Evolutionary conservation across 2,329 filamentous ascomycete species (phyloP).

Genomic region (Ascochyta lentis): DNA sequence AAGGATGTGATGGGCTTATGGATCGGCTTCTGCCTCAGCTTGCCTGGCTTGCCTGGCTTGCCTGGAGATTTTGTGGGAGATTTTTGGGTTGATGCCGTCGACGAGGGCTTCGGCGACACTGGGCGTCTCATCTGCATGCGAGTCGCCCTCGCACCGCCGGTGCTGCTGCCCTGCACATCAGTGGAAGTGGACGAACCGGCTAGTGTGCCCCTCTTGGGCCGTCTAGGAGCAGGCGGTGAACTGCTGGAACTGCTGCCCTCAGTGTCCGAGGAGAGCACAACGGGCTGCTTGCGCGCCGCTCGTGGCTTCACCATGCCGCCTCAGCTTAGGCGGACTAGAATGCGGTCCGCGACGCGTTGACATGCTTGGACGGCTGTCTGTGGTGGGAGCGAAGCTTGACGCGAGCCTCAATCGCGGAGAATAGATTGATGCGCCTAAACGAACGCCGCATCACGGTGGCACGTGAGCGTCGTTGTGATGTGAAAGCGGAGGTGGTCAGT

Average conservation of each 20-base stretch:
- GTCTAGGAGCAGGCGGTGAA: conserved; percentile 43
- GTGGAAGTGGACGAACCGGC: conserved; percentile 25
- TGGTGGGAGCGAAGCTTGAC: conserved; percentile 18
- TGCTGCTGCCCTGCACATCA: conserved; percentile 17
- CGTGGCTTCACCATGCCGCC: conserved; percentile 50
- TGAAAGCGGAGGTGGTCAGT: background rate
- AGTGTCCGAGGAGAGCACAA: conserved; percentile 46
- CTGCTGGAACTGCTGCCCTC: conserved; percentile 25
- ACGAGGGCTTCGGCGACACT: conserved; percentile 30
- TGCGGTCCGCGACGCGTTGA: conserved; percentile 25
- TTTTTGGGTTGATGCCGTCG: conserved; percentile 25
- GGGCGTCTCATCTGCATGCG: conserved; percentile 30
- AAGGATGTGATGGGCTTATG: conserved; percentile 57
- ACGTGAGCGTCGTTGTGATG: conserved; percentile 1
- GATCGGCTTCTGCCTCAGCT: conserved; percentile 30
- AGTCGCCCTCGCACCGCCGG: conserved; percentile 25
- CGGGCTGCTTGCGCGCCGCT: conserved; percentile 45
- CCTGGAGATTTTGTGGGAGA: conserved; percentile 42
- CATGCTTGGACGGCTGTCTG: conserved; percentile 37
- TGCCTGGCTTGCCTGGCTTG: conserved; percentile 45
- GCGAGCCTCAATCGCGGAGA: conserved; percentile 14
- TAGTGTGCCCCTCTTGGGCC: conserved; percentile 40
- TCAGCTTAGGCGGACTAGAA: conserved; percentile 28
- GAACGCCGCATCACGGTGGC: background rate
- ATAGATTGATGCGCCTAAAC: background rate